Conservation (phyloP, 768 basidiomycete species). For the Cystofilobasidium ferigula region DNA sequence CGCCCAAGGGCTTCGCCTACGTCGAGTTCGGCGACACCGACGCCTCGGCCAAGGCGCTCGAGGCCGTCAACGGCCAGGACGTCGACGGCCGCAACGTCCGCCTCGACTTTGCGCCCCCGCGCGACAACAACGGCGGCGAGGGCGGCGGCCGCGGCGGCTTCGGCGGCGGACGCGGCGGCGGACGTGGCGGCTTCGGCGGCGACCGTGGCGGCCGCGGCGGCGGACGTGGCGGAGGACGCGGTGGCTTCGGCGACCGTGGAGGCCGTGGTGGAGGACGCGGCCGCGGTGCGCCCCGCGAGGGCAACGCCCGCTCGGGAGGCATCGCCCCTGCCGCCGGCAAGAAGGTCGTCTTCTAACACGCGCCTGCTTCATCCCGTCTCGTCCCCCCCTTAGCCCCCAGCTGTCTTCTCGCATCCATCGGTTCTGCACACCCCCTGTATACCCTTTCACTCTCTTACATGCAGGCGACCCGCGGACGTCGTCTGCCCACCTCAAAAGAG, state of each 20-base stretch:
- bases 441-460: background rate
- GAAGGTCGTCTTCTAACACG: conserved; percentile 36
- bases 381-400: no score
- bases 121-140: conserved; percentile 33
- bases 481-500: no score
- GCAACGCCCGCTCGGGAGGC: conserved; percentile 49
- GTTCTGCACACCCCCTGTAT: background rate
- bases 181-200: conserved; percentile 37
- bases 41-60: conserved; percentile 67
- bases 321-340: conserved; percentile 53
- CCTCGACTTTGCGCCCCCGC: conserved; percentile 47
- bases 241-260: conserved; percentile 28
- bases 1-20: conserved; percentile 91
- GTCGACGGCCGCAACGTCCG: conserved; percentile 71
- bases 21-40: conserved; percentile 81
- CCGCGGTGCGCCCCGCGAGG: conserved; percentile 40
- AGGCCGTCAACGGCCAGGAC: conserved; percentile 54
- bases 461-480: no score
- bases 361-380: background rate
- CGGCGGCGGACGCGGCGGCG: conserved; percentile 41
- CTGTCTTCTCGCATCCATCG: background rate
- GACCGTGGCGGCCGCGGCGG: conserved; percentile 35
- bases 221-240: conserved; percentile 39
- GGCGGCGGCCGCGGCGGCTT: conserved; percentile 41
- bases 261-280: conserved; percentile 35